These are phyloP conservation scores for Colletotrichum sansevieriae DNA, from an alignment of 2,329 filamentous ascomycete genomes.

Conservation along the genomic window DNA sequence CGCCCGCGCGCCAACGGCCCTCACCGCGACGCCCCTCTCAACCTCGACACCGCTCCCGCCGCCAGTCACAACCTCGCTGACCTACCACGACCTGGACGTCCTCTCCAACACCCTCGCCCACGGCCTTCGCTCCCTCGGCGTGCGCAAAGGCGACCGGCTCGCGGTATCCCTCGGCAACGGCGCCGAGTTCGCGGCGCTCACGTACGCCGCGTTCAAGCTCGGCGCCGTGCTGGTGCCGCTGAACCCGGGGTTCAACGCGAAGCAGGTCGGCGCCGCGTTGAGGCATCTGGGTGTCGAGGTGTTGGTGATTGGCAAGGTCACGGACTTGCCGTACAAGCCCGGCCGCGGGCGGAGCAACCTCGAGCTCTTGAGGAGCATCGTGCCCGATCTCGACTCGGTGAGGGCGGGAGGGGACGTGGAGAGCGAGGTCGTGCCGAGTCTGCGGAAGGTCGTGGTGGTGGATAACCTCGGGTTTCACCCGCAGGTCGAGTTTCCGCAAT, in stretches of 20 bases:
- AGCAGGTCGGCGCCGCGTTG: conserved; percentile 83
- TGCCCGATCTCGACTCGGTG: conserved; percentile 55
- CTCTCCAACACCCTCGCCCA: conserved; percentile 82
- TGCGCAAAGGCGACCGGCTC: conserved; percentile 85
- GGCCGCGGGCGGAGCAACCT: conserved; percentile 67
- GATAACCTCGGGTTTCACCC: conserved; percentile 76
- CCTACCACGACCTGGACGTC: conserved; percentile 80
- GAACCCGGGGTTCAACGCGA: conserved; percentile 88
- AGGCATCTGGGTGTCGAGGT: conserved; percentile 79
- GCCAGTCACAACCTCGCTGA: conserved; percentile 74
- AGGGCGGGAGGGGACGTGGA: conserved; percentile 46
- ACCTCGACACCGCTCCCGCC: conserved; percentile 63
- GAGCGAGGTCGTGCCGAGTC: conserved; percentile 71
- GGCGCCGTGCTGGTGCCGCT: conserved; percentile 95
- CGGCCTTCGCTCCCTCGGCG: conserved; percentile 77
- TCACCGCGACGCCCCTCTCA: conserved; percentile 41
- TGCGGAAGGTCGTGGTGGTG: conserved; percentile 80
- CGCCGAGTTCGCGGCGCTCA: conserved; percentile 84
- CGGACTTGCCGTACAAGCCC: conserved; percentile 79
- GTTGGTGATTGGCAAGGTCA: conserved; percentile 88
- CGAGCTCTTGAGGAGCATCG: conserved; percentile 59
- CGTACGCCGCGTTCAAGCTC: conserved; percentile 92
- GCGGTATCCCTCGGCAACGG: conserved; percentile 90
- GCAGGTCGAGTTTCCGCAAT: conserved; percentile 55
- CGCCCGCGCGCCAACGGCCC: conserved; percentile 57